A percentile compares a stretch with the other conserved stretches of the same genome.
phyloP scores from a whole-genome alignment of 1,139 yeast genomes.

The Hansenula anomala region DNA sequence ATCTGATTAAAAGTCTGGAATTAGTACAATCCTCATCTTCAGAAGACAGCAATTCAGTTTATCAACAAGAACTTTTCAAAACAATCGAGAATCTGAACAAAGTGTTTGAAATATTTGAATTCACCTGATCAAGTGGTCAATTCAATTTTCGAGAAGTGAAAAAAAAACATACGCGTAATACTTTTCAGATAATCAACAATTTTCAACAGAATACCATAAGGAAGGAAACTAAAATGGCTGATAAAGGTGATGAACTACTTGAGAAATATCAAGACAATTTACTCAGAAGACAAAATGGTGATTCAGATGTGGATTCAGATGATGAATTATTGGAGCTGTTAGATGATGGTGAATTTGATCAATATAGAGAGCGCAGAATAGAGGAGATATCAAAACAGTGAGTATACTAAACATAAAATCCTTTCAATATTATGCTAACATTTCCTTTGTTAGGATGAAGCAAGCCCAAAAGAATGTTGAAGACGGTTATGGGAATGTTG shows the following conservation, averaged over 20 bases:
- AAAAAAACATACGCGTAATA: slow-evolving; percentile 1
- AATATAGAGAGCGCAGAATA: slow-evolving; percentile 68
- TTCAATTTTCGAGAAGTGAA: too few relatives aligned
- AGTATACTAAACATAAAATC: slow-evolving; percentile 2
- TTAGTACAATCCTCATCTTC: background rate
- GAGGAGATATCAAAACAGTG: slow-evolving; percentile 46
- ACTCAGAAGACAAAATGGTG: slow-evolving; percentile 16
- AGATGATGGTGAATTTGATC: slow-evolving; percentile 68
- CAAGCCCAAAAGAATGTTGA: slow-evolving; percentile 33
- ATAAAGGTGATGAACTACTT: slow-evolving; percentile 14
- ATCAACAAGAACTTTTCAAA: background rate
- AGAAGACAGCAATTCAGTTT: too few relatives aligned
- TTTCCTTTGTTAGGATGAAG: slow-evolving; percentile 29
- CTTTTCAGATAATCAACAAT: too few relatives aligned
- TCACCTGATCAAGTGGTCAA: too few relatives aligned
- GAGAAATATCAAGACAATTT: slow-evolving; percentile 39
- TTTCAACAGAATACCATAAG: background rate
- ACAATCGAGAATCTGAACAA: slow-evolving; percentile 1
- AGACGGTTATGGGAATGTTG: slow-evolving; percentile 39
- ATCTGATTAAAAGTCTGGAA: background rate
- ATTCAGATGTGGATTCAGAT: slow-evolving; percentile 32
- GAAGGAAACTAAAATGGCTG: background rate
- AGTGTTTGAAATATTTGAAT: background rate
- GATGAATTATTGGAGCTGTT: slow-evolving; percentile 48
- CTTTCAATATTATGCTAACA: background rate